phyloP scores from a whole-genome alignment of 345 rosid genomes.

The Rhodamnia rubescens region DNA sequence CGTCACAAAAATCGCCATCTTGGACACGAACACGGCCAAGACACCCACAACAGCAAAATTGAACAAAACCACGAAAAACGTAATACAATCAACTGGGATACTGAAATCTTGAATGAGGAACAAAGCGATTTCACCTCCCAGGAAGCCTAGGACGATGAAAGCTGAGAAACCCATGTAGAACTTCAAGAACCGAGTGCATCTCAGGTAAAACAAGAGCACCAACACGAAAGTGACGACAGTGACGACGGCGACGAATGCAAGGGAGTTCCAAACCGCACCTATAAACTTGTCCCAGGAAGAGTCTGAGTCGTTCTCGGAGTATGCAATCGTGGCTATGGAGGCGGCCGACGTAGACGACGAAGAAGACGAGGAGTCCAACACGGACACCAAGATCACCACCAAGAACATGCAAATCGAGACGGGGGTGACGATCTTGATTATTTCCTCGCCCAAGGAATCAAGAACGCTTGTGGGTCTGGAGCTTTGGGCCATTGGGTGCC shows the following conservation, averaged over 20 bases:
- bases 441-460: constrained; percentile 71
- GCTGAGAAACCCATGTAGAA: constrained; percentile 81
- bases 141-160: constrained; percentile 60
- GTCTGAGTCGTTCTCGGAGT: constrained; percentile 58
- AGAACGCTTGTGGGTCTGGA: constrained; percentile 45
- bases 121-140: constrained; percentile 71
- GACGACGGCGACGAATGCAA: constrained; percentile 66
- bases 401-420: constrained; percentile 85
- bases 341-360: constrained; percentile 37
- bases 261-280: constrained; percentile 77
- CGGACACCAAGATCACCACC: constrained; percentile 70
- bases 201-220: constrained; percentile 77
- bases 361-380: constrained; percentile 42
- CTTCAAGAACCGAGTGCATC: constrained; percentile 67
- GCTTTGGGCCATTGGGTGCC: constrained; percentile 44
- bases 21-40: constrained; percentile 79
- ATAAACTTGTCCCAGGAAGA: constrained; percentile 76
- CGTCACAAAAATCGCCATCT: constrained; percentile 73
- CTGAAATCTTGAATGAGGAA: constrained; percentile 38
- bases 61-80: constrained; percentile 45
- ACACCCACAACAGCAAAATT: constrained; percentile 85
- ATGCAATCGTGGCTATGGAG: constrained; percentile 70
- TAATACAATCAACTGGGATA: constrained; percentile 54
- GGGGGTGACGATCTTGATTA: constrained; percentile 68
- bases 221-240: constrained; percentile 65